A percentile compares a stretch with the other conserved stretches of the same genome.
These are phyloP conservation scores for Rhodotorula sp. DNA, from an alignment of 1,284 basidiomycete genomes.

Conservation along the genomic window DNA sequence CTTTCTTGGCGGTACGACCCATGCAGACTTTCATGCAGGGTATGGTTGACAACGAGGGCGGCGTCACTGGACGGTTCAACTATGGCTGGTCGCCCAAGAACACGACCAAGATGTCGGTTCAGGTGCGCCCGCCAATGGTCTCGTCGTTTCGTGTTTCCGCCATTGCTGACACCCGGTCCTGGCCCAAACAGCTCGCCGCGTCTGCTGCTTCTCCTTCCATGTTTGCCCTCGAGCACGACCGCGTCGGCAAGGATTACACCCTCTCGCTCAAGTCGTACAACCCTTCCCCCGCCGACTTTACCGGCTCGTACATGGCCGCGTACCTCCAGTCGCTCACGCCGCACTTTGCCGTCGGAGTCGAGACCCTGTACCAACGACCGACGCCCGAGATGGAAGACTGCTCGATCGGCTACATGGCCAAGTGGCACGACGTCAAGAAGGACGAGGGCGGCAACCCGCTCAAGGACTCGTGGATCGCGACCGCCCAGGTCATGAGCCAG, in stretches of 20 bases:
- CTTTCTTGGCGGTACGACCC: background rate
- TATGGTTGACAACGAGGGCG: constrained; percentile 87
- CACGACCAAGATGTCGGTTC: constrained; percentile 84
- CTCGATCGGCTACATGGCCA: constrained; percentile 81
- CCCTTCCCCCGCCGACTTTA: constrained; percentile 77
- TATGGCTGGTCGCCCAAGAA: constrained; percentile 78
- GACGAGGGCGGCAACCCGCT: constrained; percentile 28
- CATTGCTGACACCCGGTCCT: background rate
- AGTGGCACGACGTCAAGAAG: constrained; percentile 53
- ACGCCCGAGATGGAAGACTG: constrained; percentile 68
- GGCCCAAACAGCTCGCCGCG: constrained; percentile 5
- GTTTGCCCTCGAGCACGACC: constrained; percentile 93
- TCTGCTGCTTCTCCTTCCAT: constrained; percentile 62
- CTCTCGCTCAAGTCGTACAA: constrained; percentile 89
- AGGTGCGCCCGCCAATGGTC: constrained; percentile 27
- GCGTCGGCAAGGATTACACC: constrained; percentile 82
- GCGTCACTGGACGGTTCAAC: constrained; percentile 84
- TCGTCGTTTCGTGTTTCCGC: background rate
- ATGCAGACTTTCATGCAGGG: constrained; percentile 85
- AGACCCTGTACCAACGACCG: constrained; percentile 79
- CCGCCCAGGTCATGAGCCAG: constrained; percentile 79
- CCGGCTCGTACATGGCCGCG: constrained; percentile 92
- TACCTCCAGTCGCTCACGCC: constrained; percentile 95
- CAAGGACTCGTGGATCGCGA: constrained; percentile 71
- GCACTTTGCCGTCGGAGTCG: constrained; percentile 84